Percentiles rank a stretch among this genome's conserved stretches.
These are phyloP conservation scores for Claviceps sp. DNA, from an alignment of 2,329 filamentous ascomycete genomes.

Conservation along the genomic window DNA sequence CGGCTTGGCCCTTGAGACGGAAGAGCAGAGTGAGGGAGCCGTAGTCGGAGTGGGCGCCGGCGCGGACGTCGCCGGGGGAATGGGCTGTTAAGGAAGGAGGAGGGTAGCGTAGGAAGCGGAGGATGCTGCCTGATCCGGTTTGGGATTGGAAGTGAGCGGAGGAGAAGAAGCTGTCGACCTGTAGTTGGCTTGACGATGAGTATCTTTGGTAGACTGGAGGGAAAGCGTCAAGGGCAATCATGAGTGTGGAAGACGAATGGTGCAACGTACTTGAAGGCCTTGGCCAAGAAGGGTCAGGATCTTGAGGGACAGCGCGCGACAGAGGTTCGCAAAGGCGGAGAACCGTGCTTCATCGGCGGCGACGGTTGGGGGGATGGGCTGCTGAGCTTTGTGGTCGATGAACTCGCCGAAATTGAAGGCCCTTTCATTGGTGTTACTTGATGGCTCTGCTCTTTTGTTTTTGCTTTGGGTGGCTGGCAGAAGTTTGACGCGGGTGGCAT, in stretches of 20 bases:
- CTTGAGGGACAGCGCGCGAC: constrained; percentile 57
- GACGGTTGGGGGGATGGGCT: constrained; percentile 60
- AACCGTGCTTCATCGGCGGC: constrained; percentile 45
- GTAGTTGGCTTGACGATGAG: neutral
- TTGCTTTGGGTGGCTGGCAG: too few relatives aligned
- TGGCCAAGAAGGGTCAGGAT: constrained; percentile 67
- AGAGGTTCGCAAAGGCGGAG: constrained; percentile 52
- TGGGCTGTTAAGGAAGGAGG: constrained; percentile 31
- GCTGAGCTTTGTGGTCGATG: constrained; percentile 50
- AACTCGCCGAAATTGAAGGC: constrained; percentile 89
- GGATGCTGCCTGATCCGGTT: constrained; percentile 41
- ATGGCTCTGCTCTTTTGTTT: neutral
- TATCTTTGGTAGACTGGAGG: too few relatives aligned
- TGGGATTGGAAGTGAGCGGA: constrained; percentile 31
- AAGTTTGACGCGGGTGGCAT: too few relatives aligned
- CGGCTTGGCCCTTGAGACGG: constrained; percentile 71
- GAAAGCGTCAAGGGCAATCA: too few relatives aligned
- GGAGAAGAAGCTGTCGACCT: constrained; percentile 41
- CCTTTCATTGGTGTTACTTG: constrained; percentile 28
- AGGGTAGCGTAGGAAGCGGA: constrained; percentile 64
- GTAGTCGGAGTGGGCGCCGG: constrained; percentile 88
- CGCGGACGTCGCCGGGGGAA: constrained; percentile 53
- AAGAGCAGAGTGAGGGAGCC: constrained; percentile 64
- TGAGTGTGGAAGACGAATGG: too few relatives aligned
- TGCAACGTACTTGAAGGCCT: constrained; percentile 48